These are phyloP conservation scores for Xylaria sp. DNA, from an alignment of 2,329 filamentous ascomycete genomes.

Conservation along the genomic window DNA sequence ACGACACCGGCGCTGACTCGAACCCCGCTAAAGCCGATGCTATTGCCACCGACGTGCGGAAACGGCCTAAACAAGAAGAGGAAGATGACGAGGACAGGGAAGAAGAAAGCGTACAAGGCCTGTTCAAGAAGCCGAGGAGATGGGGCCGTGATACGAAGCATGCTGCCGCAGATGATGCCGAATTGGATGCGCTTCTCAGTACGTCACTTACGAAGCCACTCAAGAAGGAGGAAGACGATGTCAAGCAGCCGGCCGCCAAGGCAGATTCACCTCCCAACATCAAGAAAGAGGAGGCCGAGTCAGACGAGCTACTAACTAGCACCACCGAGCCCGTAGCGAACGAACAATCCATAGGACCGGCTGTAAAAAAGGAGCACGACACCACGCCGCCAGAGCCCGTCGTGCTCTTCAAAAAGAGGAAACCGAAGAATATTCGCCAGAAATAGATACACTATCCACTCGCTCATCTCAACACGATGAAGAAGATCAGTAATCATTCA, in stretches of 20 bases:
- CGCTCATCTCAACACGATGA: neutral
- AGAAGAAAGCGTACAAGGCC: slow-evolving; percentile 61
- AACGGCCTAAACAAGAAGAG: slow-evolving; percentile 50
- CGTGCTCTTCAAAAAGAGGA: slow-evolving; percentile 81
- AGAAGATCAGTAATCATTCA: neutral
- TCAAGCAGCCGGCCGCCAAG: slow-evolving; percentile 18
- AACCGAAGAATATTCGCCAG: slow-evolving; percentile 68
- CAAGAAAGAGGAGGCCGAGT: slow-evolving; percentile 51
- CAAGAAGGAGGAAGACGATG: slow-evolving; percentile 38
- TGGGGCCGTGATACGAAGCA: slow-evolving; percentile 61
- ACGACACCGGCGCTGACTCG: slow-evolving; percentile 46
- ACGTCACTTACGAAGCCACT: slow-evolving; percentile 40
- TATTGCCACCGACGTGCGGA: slow-evolving; percentile 63
- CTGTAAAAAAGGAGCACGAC: slow-evolving; percentile 42
- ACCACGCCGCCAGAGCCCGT: slow-evolving; percentile 43
- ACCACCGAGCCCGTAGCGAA: slow-evolving; percentile 1
- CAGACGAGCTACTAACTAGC: slow-evolving; percentile 15
- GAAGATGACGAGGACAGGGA: slow-evolving; percentile 60
- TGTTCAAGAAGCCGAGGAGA: slow-evolving; percentile 63
- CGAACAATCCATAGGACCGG: neutral
- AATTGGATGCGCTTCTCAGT: slow-evolving; percentile 66
- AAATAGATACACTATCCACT: slow-evolving; percentile 53
- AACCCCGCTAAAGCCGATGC: slow-evolving; percentile 51
- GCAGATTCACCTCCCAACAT: slow-evolving; percentile 39
- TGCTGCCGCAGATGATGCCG: slow-evolving; percentile 56